A percentile compares a stretch with the other conserved stretches of the same genome.
Evolutionary conservation across 176 grass and related monocot genomes (phyloP).

Genomic region (Echinochloa phyllopogon): DNA sequence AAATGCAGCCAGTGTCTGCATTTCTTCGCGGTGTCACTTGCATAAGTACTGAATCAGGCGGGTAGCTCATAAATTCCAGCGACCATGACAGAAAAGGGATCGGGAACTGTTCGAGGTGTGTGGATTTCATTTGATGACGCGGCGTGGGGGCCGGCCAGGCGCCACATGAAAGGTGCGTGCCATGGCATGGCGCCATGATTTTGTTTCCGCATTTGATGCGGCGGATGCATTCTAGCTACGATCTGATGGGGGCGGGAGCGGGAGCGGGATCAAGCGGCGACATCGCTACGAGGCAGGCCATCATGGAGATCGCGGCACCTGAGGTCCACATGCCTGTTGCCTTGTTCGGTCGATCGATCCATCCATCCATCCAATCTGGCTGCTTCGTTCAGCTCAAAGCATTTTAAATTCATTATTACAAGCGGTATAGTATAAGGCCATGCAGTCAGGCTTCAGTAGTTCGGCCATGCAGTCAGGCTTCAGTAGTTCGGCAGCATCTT

Average conservation of each 20-base stretch:
- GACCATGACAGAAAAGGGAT: slow-evolving; percentile 11
- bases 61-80: neutral
- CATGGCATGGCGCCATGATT: slow-evolving; percentile 17
- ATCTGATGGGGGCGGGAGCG: slow-evolving; percentile 26
- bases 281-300: slow-evolving; percentile 17
- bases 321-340: slow-evolving; percentile 50
- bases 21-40: neutral
- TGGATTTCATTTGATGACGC: slow-evolving; percentile 9
- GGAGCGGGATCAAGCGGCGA: slow-evolving; percentile 14
- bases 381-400: neutral
- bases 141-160: neutral
- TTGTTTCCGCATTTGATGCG: neutral
- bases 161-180: slow-evolving; percentile 18
- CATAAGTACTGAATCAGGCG: neutral
- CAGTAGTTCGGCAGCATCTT: too few species aligned
- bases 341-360: neutral
- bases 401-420: neutral
- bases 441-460: neutral
- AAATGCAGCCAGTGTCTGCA: neutral
- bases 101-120: neutral
- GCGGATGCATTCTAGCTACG: neutral
- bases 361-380: neutral
- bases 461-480: too few species aligned
- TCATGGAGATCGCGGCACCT: slow-evolving; percentile 47
- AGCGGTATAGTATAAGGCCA: neutral